Conservation (phyloP, 148 eudicot species). For the Polygonum maritimum region DNA sequence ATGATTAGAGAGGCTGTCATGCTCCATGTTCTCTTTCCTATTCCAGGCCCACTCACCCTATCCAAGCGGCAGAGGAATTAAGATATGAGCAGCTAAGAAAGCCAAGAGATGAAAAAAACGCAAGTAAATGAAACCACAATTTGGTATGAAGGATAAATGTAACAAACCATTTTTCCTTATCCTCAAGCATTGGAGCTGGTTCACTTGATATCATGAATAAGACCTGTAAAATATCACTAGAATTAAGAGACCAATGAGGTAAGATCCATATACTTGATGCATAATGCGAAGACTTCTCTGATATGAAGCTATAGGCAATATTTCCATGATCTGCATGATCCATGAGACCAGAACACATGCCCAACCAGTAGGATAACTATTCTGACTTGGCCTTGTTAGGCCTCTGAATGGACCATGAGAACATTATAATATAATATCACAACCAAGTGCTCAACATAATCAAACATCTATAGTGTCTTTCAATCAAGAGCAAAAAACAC, state of each 20-base stretch:
- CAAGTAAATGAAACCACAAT: not conserved
- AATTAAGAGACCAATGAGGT: not conserved
- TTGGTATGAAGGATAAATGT: not conserved
- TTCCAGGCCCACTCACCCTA: not conserved
- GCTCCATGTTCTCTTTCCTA: not conserved
- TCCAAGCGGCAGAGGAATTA: not conserved
- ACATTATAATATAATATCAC: not conserved
- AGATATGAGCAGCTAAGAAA: not conserved
- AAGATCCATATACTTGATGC: not conserved
- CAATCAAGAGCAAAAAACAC: not conserved
- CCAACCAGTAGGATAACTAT: not conserved
- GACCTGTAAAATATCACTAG: constrained; percentile 37
- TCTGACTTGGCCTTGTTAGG: not conserved
- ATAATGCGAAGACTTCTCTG: not conserved
- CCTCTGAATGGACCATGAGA: not conserved
- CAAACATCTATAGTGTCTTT: not conserved
- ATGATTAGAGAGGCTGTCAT: not conserved
- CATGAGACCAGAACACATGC: not conserved
- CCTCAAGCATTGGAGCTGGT: constrained; percentile 99
- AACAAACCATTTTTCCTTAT: constrained; percentile 91
- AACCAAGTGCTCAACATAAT: not conserved
- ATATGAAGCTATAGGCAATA: not conserved
- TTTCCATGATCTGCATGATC: not conserved
- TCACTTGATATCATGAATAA: constrained; percentile 96
- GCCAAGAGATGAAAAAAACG: not conserved